Evolutionary conservation across 2,329 filamentous ascomycete species (phyloP), one percentile per base, ranked within the genome.

Genomic region (Zymoseptoria passerinii): DNA sequence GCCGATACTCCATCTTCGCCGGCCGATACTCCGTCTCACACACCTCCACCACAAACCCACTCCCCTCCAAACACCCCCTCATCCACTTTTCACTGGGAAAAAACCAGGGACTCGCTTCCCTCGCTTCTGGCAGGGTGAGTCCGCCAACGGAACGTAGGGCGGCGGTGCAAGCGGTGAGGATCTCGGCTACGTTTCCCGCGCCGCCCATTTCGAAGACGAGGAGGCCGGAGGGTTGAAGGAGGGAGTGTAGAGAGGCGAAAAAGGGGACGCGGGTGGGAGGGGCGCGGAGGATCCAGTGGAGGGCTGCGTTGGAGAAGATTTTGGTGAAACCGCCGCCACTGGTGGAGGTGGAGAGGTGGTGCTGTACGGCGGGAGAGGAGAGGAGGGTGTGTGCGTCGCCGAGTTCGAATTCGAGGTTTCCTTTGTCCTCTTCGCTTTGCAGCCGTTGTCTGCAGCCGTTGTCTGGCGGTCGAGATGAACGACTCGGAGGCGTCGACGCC

Each of bases 181-280:
- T 80, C 71, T 89, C 86, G 1, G 77, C 74, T 0, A 87, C 78
- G 70, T 89, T 89, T 19, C 87, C 87, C 53, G 84, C 78, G 0
- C 86, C 86, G 55, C 87, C 86, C 83, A 86, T 86, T 71, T 90
- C 87, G 65, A 89, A 88, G 8, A 81, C 79, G 59, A 89, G 84
- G 0, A 65, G 66, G 1, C 84, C 86, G 9, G 78, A 79, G 0
- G 81, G 79, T 35, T 74, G 77, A 1, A 89, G 77, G 0, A 80
- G 75, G 8, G 72, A 72, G 60, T 79, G 73, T 2, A 84, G 77
- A 48, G 76, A 80, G 7, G 66, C 64, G 66, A 89, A 84, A 70
- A 86, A 81, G 5, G 7, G 29, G 3, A 71, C 63, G 8, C 82
- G 78, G 0, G 77, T 78, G 0, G 67, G 64, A 0, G 72, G 61